Percentiles rank a stretch among this genome's conserved stretches.
These are phyloP conservation scores for Berkeleyomyces basicola DNA, from an alignment of 2,329 filamentous ascomycete species.

Conservation along the genomic window DNA sequence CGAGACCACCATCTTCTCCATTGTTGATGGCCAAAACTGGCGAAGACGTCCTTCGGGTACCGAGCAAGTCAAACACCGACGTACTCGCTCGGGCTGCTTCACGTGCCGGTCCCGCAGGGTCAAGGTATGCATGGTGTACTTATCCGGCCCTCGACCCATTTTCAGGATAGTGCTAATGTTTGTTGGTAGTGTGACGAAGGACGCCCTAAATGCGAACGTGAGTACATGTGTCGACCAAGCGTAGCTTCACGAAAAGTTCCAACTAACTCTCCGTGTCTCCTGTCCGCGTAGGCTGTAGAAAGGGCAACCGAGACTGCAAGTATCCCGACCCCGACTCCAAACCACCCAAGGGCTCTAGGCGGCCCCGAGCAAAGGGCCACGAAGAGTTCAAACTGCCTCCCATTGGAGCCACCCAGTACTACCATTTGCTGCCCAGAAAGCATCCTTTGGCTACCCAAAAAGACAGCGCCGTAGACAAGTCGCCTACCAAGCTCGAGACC, in stretches of 20 bases:
- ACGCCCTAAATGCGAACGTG: conserved; percentile 70
- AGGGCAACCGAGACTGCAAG: conserved; percentile 76
- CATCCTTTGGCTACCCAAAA: neutral
- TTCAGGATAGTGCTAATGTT: conserved; percentile 18
- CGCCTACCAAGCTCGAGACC: conserved; percentile 29
- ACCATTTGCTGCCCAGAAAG: neutral
- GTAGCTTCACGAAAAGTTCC: neutral
- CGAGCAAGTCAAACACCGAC: conserved; percentile 78
- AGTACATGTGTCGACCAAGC: conserved; percentile 18
- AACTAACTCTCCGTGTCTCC: conserved; percentile 1
- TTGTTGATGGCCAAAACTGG: conserved; percentile 24
- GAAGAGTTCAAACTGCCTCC: conserved; percentile 15
- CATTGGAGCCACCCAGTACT: neutral
- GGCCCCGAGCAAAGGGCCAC: conserved; percentile 22
- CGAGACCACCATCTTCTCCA: neutral
- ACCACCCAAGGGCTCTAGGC: neutral
- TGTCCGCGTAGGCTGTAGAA: conserved; percentile 53
- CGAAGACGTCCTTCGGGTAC: conserved; percentile 29
- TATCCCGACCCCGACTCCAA: conserved; percentile 56
- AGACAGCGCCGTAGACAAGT: conserved; percentile 4
- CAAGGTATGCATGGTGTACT: conserved; percentile 35
- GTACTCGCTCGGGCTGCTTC: conserved; percentile 84
- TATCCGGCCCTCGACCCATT: neutral
- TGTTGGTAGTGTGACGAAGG: conserved; percentile 68
- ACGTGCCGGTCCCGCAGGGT: conserved; percentile 82